Evolutionary conservation across 106 monocot genomes (phyloP).

Genomic region (Agapanthus africanus): DNA sequence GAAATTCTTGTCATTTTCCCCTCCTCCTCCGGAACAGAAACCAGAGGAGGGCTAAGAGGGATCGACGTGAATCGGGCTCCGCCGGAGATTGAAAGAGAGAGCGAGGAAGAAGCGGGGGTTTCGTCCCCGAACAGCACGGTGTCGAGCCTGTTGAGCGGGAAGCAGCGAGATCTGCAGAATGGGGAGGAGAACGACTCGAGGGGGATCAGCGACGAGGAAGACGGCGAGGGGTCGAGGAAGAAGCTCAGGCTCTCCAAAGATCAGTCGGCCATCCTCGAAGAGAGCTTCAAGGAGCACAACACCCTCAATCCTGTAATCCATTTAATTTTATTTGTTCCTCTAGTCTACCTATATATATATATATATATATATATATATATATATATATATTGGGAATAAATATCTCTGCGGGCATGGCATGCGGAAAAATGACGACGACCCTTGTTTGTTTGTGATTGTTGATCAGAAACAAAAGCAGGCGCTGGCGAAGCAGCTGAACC

Average conservation of each 20-base stretch:
- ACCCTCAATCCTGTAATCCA: conserved; percentile 68
- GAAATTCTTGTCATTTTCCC: too few species aligned
- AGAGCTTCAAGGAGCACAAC: conserved; percentile 79
- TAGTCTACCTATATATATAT: too few species aligned
- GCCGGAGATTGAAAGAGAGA: neutral
- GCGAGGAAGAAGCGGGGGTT: conserved; percentile 1
- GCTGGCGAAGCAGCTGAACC: conserved; percentile 24
- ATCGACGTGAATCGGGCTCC: conserved; percentile 24
- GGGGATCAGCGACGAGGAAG: conserved; percentile 64
- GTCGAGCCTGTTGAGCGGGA: conserved; percentile 10
- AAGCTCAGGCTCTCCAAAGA: conserved; percentile 75
- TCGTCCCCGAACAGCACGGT: conserved; percentile 19
- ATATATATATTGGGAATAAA: too few species aligned
- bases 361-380: too few species aligned
- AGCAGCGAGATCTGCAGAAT: neutral
- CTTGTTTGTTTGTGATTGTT: neutral
- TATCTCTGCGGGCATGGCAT: too few species aligned
- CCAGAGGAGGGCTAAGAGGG: neutral
- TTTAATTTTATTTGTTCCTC: too few species aligned
- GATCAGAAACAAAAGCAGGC: conserved; percentile 19
- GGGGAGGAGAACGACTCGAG: conserved; percentile 31
- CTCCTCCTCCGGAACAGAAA: too few species aligned
- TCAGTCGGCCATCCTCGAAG: conserved; percentile 65
- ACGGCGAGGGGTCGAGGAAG: conserved; percentile 60
- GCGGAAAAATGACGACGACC: too few species aligned